phyloP scores from a whole-genome alignment of 805 yeast genomes.

The Kurtzmaniella cleridarum region DNA sequence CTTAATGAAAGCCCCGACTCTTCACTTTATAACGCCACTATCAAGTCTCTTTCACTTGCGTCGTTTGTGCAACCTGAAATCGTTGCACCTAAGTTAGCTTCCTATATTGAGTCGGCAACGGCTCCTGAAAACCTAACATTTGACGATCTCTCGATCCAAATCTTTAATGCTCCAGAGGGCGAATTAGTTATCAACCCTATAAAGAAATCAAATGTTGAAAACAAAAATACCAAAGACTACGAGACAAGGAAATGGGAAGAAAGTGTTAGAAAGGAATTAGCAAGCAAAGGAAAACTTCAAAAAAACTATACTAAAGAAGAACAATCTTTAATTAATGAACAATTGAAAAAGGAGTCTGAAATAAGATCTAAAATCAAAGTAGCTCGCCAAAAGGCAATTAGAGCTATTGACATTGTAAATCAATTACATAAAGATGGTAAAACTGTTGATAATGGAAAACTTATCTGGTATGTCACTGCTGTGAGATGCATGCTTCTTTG shows the following conservation, averaged over 20 bases:
- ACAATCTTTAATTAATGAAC: conserved; percentile 53
- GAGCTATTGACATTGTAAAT: conserved; percentile 49
- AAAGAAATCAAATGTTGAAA: conserved; percentile 41
- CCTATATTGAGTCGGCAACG: background rate
- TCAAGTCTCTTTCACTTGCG: conserved; percentile 42
- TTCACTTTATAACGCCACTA: conserved; percentile 47
- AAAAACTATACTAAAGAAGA: conserved; percentile 78
- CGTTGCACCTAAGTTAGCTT: conserved; percentile 46
- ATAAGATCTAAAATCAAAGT: conserved; percentile 46
- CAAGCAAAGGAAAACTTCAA: conserved; percentile 41
- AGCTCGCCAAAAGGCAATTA: conserved; percentile 31
- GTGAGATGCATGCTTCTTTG: conserved; percentile 38
- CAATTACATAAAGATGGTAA: conserved; percentile 45
- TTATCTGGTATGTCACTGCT: conserved; percentile 70
- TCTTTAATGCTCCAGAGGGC: conserved; percentile 70
- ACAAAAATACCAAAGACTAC: conserved; percentile 77
- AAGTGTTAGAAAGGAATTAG: conserved; percentile 67
- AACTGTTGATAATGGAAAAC: conserved; percentile 57
- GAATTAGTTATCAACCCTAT: conserved; percentile 63
- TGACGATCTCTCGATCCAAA: conserved; percentile 45
- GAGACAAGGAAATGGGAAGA: conserved; percentile 90
- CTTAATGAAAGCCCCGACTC: conserved; percentile 21
- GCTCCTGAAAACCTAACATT: conserved; percentile 25
- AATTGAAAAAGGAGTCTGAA: conserved; percentile 54
- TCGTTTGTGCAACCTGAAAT: conserved; percentile 57